A percentile compares a stretch with the other conserved stretches of the same genome.
Evolutionary conservation across 1,284 basidiomycete species (phyloP).

Genomic region (Cronartium ribicola): DNA sequence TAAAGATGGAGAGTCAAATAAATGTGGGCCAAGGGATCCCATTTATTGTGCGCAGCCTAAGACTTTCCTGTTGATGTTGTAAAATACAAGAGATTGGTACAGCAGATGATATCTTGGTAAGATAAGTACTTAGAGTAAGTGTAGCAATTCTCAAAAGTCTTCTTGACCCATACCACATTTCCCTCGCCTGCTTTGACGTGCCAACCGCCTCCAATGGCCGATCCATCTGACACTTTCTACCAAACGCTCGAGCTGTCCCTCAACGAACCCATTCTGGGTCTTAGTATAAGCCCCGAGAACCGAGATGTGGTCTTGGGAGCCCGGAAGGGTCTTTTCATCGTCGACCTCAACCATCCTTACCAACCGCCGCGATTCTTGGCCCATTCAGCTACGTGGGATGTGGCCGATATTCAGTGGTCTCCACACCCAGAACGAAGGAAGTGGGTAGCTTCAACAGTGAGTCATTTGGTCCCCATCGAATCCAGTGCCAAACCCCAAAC

Average conservation of each 20-base stretch:
- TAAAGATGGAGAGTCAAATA: too few relatives aligned
- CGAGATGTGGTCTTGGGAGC: conserved; percentile 74
- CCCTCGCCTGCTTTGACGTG: background rate
- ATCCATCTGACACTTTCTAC: conserved; percentile 33
- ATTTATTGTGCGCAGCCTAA: too few relatives aligned
- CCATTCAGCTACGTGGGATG: conserved; percentile 93
- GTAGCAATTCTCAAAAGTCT: too few relatives aligned
- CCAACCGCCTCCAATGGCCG: background rate
- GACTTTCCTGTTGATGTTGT: too few relatives aligned
- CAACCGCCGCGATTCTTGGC: conserved; percentile 87
- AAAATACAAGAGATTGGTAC: too few relatives aligned
- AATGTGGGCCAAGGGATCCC: too few relatives aligned
- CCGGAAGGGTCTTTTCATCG: conserved; percentile 89
- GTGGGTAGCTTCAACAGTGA: conserved; percentile 79
- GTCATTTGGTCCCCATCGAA: background rate
- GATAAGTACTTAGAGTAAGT: too few relatives aligned
- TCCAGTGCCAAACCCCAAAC: background rate
- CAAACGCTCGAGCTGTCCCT: conserved; percentile 45
- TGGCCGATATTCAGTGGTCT: conserved; percentile 91
- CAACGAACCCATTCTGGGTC: conserved; percentile 54
- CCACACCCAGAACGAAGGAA: conserved; percentile 77
- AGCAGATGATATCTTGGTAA: too few relatives aligned
- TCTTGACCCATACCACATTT: too few relatives aligned
- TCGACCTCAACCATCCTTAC: conserved; percentile 82
- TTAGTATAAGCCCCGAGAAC: conserved; percentile 59